These are phyloP conservation scores for Eleusine indica DNA, from an alignment of 176 grass and related monocot genomes.

Conservation along the genomic window DNA sequence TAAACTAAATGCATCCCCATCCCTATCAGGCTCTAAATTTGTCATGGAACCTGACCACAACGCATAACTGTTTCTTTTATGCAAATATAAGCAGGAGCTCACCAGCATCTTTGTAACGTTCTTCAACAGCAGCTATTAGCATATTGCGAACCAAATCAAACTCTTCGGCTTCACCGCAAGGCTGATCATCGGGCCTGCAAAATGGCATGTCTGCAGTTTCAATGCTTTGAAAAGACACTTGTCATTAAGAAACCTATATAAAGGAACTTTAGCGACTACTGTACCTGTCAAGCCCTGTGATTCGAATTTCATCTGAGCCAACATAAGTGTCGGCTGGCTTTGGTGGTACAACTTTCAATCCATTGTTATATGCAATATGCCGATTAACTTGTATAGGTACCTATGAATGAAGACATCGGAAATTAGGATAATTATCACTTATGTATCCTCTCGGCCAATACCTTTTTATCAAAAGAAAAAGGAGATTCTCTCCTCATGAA, in stretches of 20 bases:
- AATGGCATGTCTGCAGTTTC: constrained; percentile 12
- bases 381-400: constrained; percentile 96
- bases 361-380: constrained; percentile 76
- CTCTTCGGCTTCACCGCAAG: constrained; percentile 70
- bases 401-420: constrained; percentile 33
- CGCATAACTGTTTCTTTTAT: neutral
- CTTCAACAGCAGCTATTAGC: constrained; percentile 83
- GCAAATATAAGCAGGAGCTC: constrained; percentile 24
- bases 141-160: constrained; percentile 85
- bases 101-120: constrained; percentile 97
- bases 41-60: neutral
- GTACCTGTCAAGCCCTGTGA: constrained; percentile 67
- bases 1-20: neutral
- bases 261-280: constrained; percentile 11
- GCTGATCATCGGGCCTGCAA: constrained; percentile 61
- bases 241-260: neutral
- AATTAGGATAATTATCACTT: constrained; percentile 7
- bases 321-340: constrained; percentile 42
- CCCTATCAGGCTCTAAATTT: neutral
- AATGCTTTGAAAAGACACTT: constrained; percentile 19
- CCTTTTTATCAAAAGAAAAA: constrained; percentile 10
- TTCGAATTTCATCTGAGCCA: constrained; percentile 41
- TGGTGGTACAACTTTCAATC: constrained; percentile 78
- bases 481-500: neutral
- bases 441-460: neutral